Base-by-base conservation (phyloP, 2,329 filamentous ascomycete species). In the Curvularia verruculosa region DNA sequence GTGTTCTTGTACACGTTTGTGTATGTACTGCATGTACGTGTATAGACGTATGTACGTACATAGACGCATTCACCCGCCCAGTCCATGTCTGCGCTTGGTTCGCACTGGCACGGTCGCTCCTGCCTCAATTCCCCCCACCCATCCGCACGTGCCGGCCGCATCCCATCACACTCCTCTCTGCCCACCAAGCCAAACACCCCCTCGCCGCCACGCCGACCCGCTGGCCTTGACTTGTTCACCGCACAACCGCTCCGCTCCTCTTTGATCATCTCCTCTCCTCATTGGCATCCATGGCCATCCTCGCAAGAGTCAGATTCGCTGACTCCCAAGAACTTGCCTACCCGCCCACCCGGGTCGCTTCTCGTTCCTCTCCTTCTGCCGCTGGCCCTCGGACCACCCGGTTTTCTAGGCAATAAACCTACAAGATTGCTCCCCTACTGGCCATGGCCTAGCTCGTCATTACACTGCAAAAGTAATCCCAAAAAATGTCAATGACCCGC, bases 151-250 rank as follows among this genome's bases (percentile, higher is more conserved):
- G 21, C 46, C 24, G 28, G 29, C 39, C 34, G 15, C 34, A 49
- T 12, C 31, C n/a, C 5, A n/a, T n/a, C 31, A 36, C n/a, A 15
- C 15, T 13, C 13, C 29, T n/a, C n/a, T n/a, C n/a, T 31, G 29
- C 34, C 29, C 48, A 45, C 53, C 41, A 40, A n/a, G n/a, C n/a
- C n/a, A n/a, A n/a, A n/a, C 50, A 40, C 48, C 48, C 53, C 34
- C 45, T 49, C 36, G 36, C 26, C 47, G 45, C 29, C 18, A 23
- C 52, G 24, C 19, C 15, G 40, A n/a, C 40, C 21, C 21, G 40
- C 40, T 23, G 40, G 19, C 23, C 40, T 7, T 6, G 40, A 43
- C 31, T 1, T n/a, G 5, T 6, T 3, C 7, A 6, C 3, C 40
- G 40, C 21, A 26, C 40, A 43, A 43, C 40, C n/a, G n/a, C n/a